A percentile compares a stretch with the other conserved stretches of the same genome.
These are phyloP conservation scores for Picochlorum sp. DNA, from an alignment of 139 green algal genomes.

Conservation along the genomic window DNA sequence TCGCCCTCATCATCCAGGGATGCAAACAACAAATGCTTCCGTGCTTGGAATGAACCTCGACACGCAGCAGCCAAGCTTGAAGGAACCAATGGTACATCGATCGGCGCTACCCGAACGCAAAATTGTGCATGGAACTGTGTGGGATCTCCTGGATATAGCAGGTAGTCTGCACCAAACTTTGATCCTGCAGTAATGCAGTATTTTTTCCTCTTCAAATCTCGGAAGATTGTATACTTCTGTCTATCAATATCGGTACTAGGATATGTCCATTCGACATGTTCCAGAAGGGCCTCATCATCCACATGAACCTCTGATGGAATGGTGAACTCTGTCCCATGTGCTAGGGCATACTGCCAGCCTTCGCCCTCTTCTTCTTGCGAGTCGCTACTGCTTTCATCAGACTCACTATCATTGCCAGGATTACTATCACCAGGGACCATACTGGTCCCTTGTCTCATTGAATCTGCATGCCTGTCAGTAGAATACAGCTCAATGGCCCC, in stretches of 20 bases:
- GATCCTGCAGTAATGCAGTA: slow-evolving; percentile 50
- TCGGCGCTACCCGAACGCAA: slow-evolving; percentile 39
- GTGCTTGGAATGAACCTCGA: slow-evolving; percentile 46
- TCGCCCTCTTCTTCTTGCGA: slow-evolving; percentile 7
- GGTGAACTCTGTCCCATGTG: slow-evolving; percentile 5
- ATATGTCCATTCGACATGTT: slow-evolving; percentile 25
- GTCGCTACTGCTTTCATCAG: slow-evolving; percentile 8
- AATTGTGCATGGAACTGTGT: slow-evolving; percentile 67
- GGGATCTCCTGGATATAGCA: slow-evolving; percentile 71
- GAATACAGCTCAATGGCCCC: slow-evolving; percentile 6
- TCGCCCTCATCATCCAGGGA: slow-evolving; percentile 13
- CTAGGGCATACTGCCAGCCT: slow-evolving; percentile 8
- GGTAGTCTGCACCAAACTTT: slow-evolving; percentile 72
- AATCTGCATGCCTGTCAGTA: background rate
- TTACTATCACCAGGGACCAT: background rate
- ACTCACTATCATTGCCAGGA: background rate
- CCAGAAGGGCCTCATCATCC: background rate
- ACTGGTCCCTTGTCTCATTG: background rate
- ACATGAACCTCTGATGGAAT: slow-evolving; percentile 7
- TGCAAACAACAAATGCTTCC: slow-evolving; percentile 67
- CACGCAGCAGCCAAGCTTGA: slow-evolving; percentile 34
- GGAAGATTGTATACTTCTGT: slow-evolving; percentile 25
- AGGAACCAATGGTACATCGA: slow-evolving; percentile 21
- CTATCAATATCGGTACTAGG: slow-evolving; percentile 25
- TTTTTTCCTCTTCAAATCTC: slow-evolving; percentile 21